A percentile compares a stretch with the other conserved stretches of the same genome.
phyloP scores from a whole-genome alignment of 169 alveolate genomes.

The Nephromyces sp. region DNA sequence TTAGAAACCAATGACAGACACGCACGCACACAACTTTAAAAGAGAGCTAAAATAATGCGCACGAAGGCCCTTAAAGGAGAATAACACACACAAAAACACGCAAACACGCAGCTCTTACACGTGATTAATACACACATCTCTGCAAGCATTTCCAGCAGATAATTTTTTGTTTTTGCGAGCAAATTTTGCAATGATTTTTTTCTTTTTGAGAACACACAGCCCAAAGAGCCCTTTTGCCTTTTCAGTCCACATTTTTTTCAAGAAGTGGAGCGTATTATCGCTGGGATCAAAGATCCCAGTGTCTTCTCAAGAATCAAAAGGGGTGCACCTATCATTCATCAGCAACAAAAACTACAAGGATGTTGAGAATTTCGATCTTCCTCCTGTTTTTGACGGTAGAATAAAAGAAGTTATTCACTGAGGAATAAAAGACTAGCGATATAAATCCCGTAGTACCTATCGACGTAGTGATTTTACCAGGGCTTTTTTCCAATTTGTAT shows the following conservation, averaged over 20 bases:
- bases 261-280: conserved; percentile 36
- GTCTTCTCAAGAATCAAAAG: conserved; percentile 20
- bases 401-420: not conserved
- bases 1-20: no score
- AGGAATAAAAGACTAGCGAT: not conserved
- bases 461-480: not conserved
- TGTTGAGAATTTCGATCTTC: not conserved
- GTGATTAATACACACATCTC: no score
- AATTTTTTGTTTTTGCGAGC: no score
- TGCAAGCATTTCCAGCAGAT: no score
- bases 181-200: no score
- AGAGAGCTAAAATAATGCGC: no score
- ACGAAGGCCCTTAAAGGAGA: no score
- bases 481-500: not conserved
- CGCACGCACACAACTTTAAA: no score
- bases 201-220: no score
- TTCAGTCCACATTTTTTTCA: conserved; percentile 35
- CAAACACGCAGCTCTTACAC: no score
- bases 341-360: conserved; percentile 18
- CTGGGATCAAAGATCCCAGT: conserved; percentile 29
- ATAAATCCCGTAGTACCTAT: not conserved
- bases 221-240: not conserved
- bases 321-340: conserved; percentile 26
- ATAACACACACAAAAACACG: no score
- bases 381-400: not conserved